phyloP scores from a whole-genome alignment of 2,329 filamentous ascomycete species.

The Metarhizium anisopliae region DNA sequence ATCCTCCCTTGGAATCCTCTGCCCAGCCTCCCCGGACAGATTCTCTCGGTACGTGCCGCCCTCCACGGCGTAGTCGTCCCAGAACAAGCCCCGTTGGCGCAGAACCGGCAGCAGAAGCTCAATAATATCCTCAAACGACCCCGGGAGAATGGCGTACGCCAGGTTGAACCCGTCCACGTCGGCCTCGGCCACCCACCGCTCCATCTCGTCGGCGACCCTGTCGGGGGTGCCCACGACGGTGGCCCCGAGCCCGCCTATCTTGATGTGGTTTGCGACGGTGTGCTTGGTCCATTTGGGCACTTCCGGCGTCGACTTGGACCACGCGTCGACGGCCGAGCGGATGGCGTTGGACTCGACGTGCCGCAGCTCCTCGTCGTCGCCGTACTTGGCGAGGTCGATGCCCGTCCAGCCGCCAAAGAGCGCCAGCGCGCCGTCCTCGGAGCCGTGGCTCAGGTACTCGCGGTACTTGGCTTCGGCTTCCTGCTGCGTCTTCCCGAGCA shows the following conservation, averaged over 20 bases:
- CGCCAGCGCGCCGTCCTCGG: conserved; percentile 52
- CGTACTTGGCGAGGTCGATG: conserved; percentile 51
- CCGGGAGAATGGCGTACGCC: conserved; percentile 34
- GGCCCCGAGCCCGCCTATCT: conserved; percentile 21
- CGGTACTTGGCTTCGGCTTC: conserved; percentile 42
- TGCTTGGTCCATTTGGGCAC: conserved; percentile 26
- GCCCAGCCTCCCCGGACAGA: conserved; percentile 26
- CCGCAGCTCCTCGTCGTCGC: conserved; percentile 53
- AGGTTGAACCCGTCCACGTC: conserved; percentile 49
- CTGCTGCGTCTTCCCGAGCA: conserved; percentile 51
- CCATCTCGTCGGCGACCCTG: conserved; percentile 23
- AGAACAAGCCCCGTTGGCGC: conserved; percentile 46
- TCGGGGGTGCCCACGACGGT: conserved; percentile 21
- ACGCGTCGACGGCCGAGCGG: conserved; percentile 38
- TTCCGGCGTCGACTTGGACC: conserved; percentile 29
- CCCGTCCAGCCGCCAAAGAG: conserved; percentile 61
- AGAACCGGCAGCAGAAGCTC: conserved; percentile 56
- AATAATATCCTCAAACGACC: conserved; percentile 58
- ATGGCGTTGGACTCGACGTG: conserved; percentile 55
- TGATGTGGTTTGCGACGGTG: conserved; percentile 22
- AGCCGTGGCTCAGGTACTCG: conserved; percentile 46
- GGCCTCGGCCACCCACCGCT: conserved; percentile 35
- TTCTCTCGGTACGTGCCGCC: conserved; percentile 35
- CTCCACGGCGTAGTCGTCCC: conserved; percentile 35
- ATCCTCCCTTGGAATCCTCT: conserved; percentile 24